phyloP scores from a whole-genome alignment of 2,329 filamentous ascomycete species.

The Ilyonectria mors-panacis region DNA sequence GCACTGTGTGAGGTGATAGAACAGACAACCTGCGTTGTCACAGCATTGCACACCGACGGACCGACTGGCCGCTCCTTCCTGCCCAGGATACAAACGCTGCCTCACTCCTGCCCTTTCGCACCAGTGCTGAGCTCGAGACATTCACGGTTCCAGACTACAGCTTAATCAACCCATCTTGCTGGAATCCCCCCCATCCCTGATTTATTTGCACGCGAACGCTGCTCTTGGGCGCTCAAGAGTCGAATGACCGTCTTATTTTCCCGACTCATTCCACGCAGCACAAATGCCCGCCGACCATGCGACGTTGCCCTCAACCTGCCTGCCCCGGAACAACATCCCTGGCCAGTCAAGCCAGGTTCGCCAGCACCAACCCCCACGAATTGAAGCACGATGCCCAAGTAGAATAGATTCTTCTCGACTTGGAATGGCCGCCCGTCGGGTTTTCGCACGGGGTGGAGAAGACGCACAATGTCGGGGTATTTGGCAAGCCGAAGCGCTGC shows the following conservation, averaged over 20 bases:
- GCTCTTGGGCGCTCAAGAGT: neutral
- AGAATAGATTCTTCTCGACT: slow-evolving; percentile 25
- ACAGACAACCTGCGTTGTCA: neutral
- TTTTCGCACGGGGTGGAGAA: slow-evolving; percentile 25
- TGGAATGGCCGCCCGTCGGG: slow-evolving; percentile 24
- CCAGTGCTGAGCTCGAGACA: neutral
- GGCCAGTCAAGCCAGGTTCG: slow-evolving; percentile 6
- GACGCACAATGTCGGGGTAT: slow-evolving; percentile 12
- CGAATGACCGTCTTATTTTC: slow-evolving; percentile 1
- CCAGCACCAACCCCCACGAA: slow-evolving; percentile 11
- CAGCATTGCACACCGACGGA: neutral
- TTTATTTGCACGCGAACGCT: neutral
- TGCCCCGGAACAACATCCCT: slow-evolving; percentile 15
- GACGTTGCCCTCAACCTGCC: slow-evolving; percentile 17
- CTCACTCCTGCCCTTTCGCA: neutral
- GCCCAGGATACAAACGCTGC: neutral
- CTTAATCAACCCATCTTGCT: neutral
- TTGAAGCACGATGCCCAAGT: slow-evolving; percentile 17
- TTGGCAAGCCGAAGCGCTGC: slow-evolving; percentile 13
- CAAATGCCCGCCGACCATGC: slow-evolving; percentile 12
- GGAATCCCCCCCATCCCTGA: neutral
- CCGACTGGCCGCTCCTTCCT: slow-evolving; percentile 9
- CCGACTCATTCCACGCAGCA: neutral
- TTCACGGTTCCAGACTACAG: neutral
- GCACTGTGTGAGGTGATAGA: slow-evolving; percentile 1